These are phyloP conservation scores for Linnemannia zychae DNA, from an alignment of 192 early-diverging fungal genomes.

Conservation along the genomic window DNA sequence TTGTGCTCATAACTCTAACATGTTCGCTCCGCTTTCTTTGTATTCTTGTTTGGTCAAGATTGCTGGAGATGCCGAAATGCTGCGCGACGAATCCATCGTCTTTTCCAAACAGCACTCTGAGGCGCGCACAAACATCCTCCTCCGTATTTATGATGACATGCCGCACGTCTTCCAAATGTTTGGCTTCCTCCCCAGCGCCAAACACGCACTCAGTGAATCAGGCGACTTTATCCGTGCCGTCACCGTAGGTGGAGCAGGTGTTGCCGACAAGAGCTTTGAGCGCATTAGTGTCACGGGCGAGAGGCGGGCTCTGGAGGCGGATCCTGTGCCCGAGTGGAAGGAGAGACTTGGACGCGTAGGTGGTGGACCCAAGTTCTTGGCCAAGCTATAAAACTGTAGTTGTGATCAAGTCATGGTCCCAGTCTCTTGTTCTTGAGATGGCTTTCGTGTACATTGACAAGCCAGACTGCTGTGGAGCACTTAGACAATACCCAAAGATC, in stretches of 20 bases:
- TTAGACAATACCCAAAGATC: no score
- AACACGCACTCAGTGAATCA: slow-evolving; percentile 35
- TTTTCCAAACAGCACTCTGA: slow-evolving; percentile 52
- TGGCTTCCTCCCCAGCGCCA: slow-evolving; percentile 54
- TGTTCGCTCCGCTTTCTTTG: background rate
- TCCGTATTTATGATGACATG: slow-evolving; percentile 65
- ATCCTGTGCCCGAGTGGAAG: slow-evolving; percentile 27
- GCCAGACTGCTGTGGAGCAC: no score
- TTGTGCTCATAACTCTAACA: background rate
- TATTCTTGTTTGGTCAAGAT: slow-evolving; percentile 34
- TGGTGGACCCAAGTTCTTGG: slow-evolving; percentile 46
- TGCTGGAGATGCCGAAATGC: slow-evolving; percentile 59
- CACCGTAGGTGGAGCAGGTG: slow-evolving; percentile 26
- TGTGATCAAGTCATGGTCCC: no score
- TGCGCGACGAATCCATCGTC: slow-evolving; percentile 65
- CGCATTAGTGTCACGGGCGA: slow-evolving; percentile 30
- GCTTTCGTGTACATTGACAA: no score
- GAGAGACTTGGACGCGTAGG: slow-evolving; percentile 41
- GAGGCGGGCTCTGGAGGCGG: slow-evolving; percentile 38
- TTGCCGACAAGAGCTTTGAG: slow-evolving; percentile 21
- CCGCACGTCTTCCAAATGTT: slow-evolving; percentile 69
- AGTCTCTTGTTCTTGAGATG: no score
- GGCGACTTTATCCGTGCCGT: slow-evolving; percentile 48
- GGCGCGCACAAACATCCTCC: slow-evolving; percentile 24
- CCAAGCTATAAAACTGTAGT: slow-evolving; percentile 32